Evolutionary conservation across 1,284 basidiomycete genomes (phyloP).

Genomic region (Pisolithus thermaeus): DNA sequence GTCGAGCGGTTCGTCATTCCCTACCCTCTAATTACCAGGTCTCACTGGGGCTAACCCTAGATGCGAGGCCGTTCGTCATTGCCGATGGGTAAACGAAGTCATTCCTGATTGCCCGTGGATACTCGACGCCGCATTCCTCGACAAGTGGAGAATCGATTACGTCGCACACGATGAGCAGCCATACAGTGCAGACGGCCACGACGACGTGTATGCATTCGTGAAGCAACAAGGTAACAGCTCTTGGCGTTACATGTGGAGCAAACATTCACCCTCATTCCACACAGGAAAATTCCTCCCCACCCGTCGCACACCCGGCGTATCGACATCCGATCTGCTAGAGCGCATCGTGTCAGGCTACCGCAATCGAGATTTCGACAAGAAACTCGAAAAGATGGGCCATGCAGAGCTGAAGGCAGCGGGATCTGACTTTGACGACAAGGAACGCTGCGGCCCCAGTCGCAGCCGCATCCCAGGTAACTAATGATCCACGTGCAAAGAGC

Average conservation of each 20-base stretch:
- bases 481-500: background rate
- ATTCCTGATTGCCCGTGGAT: slow-evolving; percentile 94
- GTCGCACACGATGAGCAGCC: slow-evolving; percentile 93
- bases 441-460: slow-evolving; percentile 10
- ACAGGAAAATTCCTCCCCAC: slow-evolving; percentile 94
- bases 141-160: slow-evolving; percentile 88
- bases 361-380: slow-evolving; percentile 81
- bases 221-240: slow-evolving; percentile 64
- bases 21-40: slow-evolving; percentile 7
- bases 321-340: slow-evolving; percentile 89
- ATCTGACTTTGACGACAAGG: slow-evolving; percentile 20
- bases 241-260: background rate
- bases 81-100: slow-evolving; percentile 96
- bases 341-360: slow-evolving; percentile 84
- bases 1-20: slow-evolving; percentile 59
- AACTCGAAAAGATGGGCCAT: slow-evolving; percentile 82
- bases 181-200: slow-evolving; percentile 67
- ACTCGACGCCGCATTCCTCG: slow-evolving; percentile 76
- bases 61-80: slow-evolving; percentile 86
- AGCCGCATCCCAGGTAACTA: background rate
- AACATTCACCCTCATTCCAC: slow-evolving; percentile 3
- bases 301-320: slow-evolving; percentile 89
- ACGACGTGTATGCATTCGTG: slow-evolving; percentile 83
- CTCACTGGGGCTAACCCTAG: slow-evolving; percentile 23
- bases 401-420: slow-evolving; percentile 61